Evolutionary conservation across 768 basidiomycete species (phyloP), one percentile per base, ranked within the genome.

Genomic region (Serendipita sp.): DNA sequence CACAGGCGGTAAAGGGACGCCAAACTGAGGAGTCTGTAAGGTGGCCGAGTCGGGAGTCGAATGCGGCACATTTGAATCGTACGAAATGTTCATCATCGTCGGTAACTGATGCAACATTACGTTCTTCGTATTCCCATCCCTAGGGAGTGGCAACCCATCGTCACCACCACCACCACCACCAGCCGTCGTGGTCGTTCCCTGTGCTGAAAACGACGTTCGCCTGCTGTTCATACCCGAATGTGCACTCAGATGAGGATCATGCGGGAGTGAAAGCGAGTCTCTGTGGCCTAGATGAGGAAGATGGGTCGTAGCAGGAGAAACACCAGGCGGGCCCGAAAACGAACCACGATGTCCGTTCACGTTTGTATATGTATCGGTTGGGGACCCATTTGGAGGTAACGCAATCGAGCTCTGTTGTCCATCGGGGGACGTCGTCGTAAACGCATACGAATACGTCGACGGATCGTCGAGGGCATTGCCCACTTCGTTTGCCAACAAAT

Each of bases 401-500:
- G 48, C 30, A 18, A 53, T n/a, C 13, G 48, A 18, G 48, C 18
- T 51, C 48, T 18, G n/a, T 51, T 51, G 48, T 51, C 48, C 48
- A 51, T 51, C 48, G n/a, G 48, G 48, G 7, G 48, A 51, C 16
- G 48, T 51, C n/a, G n/a, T 51, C 5, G 48, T 32, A 51, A 51
- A 51, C 18, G 48, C 48, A 51, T 28, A 30, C 35, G 56, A 24
- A 53, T 66, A 45, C 45, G 45, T 44, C 4, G 65, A n/a, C 53
- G 64, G 47, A 13, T 63, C 53, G 7, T 62, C 45, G 28, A 45
- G 45, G n/a, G 34, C 64, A 18, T 63, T 64, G 15, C 64, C 47
- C 1, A 68, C 63, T 48, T 68, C 67, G 46, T 63, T 45, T 45
- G 58, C 60, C 28, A 68, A 38, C 30, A 68, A 51, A 8, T 68